These are phyloP conservation scores for Fusarium temperatum DNA, from an alignment of 2,329 filamentous ascomycete genomes.

Conservation along the genomic window DNA sequence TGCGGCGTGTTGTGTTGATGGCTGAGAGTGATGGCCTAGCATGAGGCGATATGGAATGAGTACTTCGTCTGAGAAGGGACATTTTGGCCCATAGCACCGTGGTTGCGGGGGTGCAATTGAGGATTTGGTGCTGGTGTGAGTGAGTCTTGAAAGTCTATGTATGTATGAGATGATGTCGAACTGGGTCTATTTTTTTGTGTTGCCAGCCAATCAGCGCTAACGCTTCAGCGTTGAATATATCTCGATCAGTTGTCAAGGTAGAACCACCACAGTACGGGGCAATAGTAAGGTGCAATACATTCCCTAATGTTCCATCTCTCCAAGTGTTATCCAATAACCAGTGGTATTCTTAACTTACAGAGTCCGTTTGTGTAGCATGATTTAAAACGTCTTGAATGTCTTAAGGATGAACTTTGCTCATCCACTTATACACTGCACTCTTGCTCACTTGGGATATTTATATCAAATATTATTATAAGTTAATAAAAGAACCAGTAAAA, in stretches of 20 bases:
- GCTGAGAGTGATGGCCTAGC: constrained; percentile 10
- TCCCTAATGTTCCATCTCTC: too few relatives aligned
- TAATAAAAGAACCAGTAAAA: too few relatives aligned
- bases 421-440: not conserved
- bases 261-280: not conserved
- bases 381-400: not conserved
- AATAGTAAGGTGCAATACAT: not conserved
- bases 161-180: constrained; percentile 19
- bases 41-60: constrained; percentile 18
- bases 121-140: not conserved
- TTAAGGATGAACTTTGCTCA: not conserved
- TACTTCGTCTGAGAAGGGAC: constrained; percentile 26
- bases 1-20: constrained; percentile 1
- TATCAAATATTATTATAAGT: accelerated
- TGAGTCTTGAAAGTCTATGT: constrained; percentile 1
- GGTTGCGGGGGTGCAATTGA: not conserved
- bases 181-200: not conserved
- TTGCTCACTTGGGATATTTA: not conserved
- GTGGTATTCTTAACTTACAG: too few relatives aligned
- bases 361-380: not conserved
- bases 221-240: not conserved
- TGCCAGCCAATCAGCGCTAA: constrained; percentile 22
- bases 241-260: not conserved
- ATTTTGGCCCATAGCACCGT: constrained; percentile 25
- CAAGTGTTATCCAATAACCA: accelerated